phyloP scores from a whole-genome alignment of 352 stramenopile species.

The Pythium sukuiense region DNA sequence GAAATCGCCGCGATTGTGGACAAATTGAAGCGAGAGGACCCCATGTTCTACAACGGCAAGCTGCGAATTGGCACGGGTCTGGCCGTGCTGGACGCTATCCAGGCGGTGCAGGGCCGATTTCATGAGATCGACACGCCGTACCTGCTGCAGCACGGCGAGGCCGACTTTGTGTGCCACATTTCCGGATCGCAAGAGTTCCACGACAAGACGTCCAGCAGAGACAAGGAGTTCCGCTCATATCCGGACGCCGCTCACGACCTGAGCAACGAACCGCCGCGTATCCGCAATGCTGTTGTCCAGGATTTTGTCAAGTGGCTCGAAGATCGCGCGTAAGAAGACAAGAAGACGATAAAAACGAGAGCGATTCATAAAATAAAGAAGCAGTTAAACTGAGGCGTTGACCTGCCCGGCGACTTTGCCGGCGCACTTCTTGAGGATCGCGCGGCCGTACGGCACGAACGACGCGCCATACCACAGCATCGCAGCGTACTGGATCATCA shows the following conservation, averaged over 20 bases:
- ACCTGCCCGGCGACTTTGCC: constrained; percentile 54
- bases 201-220: constrained; percentile 45
- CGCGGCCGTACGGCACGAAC: constrained; percentile 78
- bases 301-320: constrained; percentile 79
- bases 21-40: constrained; percentile 53
- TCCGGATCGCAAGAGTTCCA: constrained; percentile 64
- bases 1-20: constrained; percentile 57
- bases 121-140: constrained; percentile 70
- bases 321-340: constrained; percentile 22
- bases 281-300: constrained; percentile 57
- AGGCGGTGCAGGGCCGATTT: constrained; percentile 53
- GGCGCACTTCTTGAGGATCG: constrained; percentile 75
- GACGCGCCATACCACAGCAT: constrained; percentile 87
- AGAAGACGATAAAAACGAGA: background rate
- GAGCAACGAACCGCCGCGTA: constrained; percentile 65
- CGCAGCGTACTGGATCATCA: constrained; percentile 75
- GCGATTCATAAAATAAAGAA: constrained; percentile 10
- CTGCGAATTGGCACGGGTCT: constrained; percentile 73
- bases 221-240: constrained; percentile 78
- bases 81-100: constrained; percentile 65
- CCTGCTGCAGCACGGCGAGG: constrained; percentile 69
- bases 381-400: constrained; percentile 19
- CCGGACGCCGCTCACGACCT: constrained; percentile 63
- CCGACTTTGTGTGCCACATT: constrained; percentile 70
- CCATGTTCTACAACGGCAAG: constrained; percentile 72